Base-by-base conservation (phyloP, 768 basidiomycete species). In the Serendipita sp. region DNA sequence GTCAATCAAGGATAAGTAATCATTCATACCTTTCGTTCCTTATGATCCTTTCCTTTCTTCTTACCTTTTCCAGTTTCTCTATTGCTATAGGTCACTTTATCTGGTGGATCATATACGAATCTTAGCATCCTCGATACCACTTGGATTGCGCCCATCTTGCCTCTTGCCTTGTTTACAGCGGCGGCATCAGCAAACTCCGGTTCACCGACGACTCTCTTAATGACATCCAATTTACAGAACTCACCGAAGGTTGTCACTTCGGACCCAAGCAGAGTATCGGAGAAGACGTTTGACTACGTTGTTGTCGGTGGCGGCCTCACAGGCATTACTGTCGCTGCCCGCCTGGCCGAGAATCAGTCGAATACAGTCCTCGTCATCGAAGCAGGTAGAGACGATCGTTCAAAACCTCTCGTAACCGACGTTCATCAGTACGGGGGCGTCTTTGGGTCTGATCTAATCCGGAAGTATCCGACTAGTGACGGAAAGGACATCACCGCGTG, bases 391-490 rank as follows among this genome's bases (percentile, higher is more conserved):
- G 65, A 63, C 5, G 62, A 68, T 27, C 63, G 58, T 3, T 16
- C 62, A 16, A 66, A 67, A 13, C 63, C 76, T 1, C 69, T 72
- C 13, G 75, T 81, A 1, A 79, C 76, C 63, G 78, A 81, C 64
- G 73, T 80, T 18, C 76, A 79, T 65, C 67, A 72, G 33, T 81
- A 78, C 67, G 72, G 75, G 4, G 68, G 72, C 34, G 77, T 77
- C 18, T 76, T 79, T 65, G 74, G 72, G 3, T 73, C 74, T 15
- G 72, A 75, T 3, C 69, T 82, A 45, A 77, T 78, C 69, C 81
- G 78, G 79, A 66, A 64, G 8, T 82, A 77, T 76, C 72, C 72
- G 8, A 75, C 79, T 2, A 77, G 77, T 27, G 72, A 76, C 64
- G 77, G 78, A 31, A 71, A 70, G 53, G 67, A 67, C 15, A 76